Percentiles rank a stretch among this genome's conserved stretches.
phyloP scores from a whole-genome alignment of 371 early-diverging fungal species.

The Coemansia sp. region DNA sequence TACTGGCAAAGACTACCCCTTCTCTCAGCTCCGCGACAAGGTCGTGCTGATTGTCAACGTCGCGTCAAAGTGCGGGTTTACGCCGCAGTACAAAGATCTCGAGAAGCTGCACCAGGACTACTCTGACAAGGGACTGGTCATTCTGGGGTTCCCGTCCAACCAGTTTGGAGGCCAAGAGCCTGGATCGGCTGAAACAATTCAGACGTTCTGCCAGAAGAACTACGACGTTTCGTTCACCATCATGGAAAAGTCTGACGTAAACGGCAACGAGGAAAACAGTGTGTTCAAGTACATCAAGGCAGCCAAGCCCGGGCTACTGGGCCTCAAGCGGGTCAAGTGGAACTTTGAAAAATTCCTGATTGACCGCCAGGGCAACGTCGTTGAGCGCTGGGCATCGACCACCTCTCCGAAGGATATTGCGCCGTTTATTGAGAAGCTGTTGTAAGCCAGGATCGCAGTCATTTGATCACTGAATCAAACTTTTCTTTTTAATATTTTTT shows the following conservation, averaged over 20 bases:
- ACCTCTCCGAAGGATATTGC: conserved; percentile 47
- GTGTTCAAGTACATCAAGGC: conserved; percentile 74
- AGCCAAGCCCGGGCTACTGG: conserved; percentile 61
- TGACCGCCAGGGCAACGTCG: conserved; percentile 55
- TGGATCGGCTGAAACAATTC: conserved; percentile 61
- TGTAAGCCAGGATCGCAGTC: background rate
- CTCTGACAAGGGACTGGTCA: conserved; percentile 69
- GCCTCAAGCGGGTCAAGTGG: conserved; percentile 70
- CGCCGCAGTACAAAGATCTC: conserved; percentile 81
- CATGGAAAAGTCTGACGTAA: conserved; percentile 86
- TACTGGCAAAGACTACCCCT: conserved; percentile 54
- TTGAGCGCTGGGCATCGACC: conserved; percentile 56
- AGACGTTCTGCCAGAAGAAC: conserved; percentile 62
- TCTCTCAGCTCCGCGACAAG: conserved; percentile 62
- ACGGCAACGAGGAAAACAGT: conserved; percentile 70
- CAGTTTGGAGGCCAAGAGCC: conserved; percentile 85
- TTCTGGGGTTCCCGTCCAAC: conserved; percentile 88
- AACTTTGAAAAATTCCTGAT: conserved; percentile 68
- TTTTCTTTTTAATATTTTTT: background rate
- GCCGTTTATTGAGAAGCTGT: conserved; percentile 24
- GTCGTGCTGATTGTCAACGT: conserved; percentile 91
- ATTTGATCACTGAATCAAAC: background rate
- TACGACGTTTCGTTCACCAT: conserved; percentile 78
- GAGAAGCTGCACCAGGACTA: conserved; percentile 78
- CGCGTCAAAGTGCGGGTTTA: conserved; percentile 94